Percentiles rank a stretch among this genome's conserved stretches.
Evolutionary conservation across 768 basidiomycete genomes (phyloP).

Genomic region (Rhodocollybia butyracea): DNA sequence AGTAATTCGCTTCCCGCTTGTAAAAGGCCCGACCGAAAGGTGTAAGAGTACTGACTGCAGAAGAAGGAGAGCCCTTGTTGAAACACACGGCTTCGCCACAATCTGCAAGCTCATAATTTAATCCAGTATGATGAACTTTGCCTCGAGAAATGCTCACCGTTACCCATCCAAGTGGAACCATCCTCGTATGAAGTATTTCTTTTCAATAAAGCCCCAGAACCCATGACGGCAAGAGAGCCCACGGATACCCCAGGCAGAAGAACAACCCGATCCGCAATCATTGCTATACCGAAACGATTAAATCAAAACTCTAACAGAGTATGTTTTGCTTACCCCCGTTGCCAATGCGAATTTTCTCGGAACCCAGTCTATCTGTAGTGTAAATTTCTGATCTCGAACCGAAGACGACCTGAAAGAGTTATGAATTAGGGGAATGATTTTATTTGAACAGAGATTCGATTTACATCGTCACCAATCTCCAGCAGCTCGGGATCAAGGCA

Average conservation of each 20-base stretch:
- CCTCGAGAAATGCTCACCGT: slow-evolving; percentile 25
- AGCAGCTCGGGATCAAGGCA: slow-evolving; percentile 46
- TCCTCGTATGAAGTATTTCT: slow-evolving; percentile 37
- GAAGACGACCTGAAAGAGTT: slow-evolving; percentile 29
- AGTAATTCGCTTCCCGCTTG: slow-evolving; percentile 23
- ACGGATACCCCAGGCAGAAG: slow-evolving; percentile 40
- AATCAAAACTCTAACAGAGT: not conserved
- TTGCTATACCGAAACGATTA: slow-evolving; percentile 25
- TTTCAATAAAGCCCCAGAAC: slow-evolving; percentile 44
- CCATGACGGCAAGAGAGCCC: slow-evolving; percentile 41
- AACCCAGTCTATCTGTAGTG: slow-evolving; percentile 40
- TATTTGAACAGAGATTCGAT: not conserved
- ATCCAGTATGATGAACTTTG: not conserved
- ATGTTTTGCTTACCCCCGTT: slow-evolving; percentile 28
- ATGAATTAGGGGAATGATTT: not conserved
- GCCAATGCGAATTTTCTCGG: slow-evolving; percentile 36
- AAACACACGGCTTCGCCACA: slow-evolving; percentile 38
- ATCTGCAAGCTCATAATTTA: slow-evolving; percentile 18
- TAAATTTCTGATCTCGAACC: slow-evolving; percentile 43
- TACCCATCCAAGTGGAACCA: slow-evolving; percentile 46
- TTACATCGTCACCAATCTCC: slow-evolving; percentile 42
- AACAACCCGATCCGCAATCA: slow-evolving; percentile 49
- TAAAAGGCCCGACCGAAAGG: slow-evolving; percentile 29
- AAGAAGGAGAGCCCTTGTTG: slow-evolving; percentile 22
- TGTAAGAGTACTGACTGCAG: slow-evolving; percentile 22